Conservation (phyloP, 352 stramenopile species). For the Pythium angustatum region DNA sequence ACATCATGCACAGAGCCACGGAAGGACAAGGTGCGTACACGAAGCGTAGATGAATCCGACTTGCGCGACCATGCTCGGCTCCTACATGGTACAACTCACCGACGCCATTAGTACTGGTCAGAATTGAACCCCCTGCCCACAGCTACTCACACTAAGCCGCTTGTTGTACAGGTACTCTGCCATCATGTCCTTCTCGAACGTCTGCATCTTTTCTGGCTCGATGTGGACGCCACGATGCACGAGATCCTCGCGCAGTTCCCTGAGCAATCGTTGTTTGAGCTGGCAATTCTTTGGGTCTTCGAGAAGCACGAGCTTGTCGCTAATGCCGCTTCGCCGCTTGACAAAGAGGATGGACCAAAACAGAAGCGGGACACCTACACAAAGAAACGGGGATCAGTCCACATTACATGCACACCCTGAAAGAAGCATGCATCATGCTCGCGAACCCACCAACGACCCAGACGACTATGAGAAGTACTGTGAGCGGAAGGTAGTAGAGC, state of each 20-base stretch:
- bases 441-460: slow-evolving; percentile 62
- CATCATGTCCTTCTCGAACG: slow-evolving; percentile 56
- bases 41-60: slow-evolving; percentile 82
- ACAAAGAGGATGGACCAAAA: slow-evolving; percentile 69
- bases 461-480: slow-evolving; percentile 39
- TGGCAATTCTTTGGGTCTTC: slow-evolving; percentile 36
- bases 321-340: slow-evolving; percentile 50
- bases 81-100: too few relatives aligned
- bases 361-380: slow-evolving; percentile 60
- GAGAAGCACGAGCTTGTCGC: slow-evolving; percentile 51
- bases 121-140: too few relatives aligned
- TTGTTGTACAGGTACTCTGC: slow-evolving; percentile 55
- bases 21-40: slow-evolving; percentile 33
- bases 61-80: slow-evolving; percentile 71
- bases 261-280: slow-evolving; percentile 48
- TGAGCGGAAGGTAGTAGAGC: slow-evolving; percentile 62
- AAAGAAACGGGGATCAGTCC: background rate
- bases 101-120: too few relatives aligned
- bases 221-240: slow-evolving; percentile 41
- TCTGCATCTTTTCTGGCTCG: slow-evolving; percentile 44
- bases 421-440: too few relatives aligned
- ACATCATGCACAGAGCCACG: background rate
- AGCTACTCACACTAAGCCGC: slow-evolving; percentile 46
- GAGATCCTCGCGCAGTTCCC: slow-evolving; percentile 53
- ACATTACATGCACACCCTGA: background rate